phyloP scores from a whole-genome alignment of 2,329 filamentous ascomycete species.

The Huntiella abstrusa region DNA sequence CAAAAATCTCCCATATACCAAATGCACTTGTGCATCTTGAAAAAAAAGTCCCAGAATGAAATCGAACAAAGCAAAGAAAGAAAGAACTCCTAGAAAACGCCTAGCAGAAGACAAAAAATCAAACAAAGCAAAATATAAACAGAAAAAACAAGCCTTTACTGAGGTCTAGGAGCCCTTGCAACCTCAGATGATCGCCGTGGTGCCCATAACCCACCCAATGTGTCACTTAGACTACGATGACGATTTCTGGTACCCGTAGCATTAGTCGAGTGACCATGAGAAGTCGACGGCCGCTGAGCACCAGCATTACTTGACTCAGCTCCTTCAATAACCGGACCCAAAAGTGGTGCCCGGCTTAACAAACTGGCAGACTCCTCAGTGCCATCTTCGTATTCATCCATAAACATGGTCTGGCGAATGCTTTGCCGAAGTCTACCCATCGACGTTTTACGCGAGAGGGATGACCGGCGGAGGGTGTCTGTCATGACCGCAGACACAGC shows the following conservation, averaged over 20 bases:
- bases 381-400: constrained; percentile 26
- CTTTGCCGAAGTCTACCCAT: constrained; percentile 29
- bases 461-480: constrained; percentile 29
- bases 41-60: neutral
- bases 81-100: neutral
- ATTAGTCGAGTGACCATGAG: constrained; percentile 1
- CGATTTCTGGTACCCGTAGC: constrained; percentile 14
- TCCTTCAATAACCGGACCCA: constrained; percentile 6
- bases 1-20: neutral
- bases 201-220: constrained; percentile 23
- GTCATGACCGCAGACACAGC: constrained; percentile 39
- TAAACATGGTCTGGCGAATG: constrained; percentile 35
- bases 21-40: neutral
- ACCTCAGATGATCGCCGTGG: constrained; percentile 10
- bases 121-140: constrained; percentile 2
- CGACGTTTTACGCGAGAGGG: constrained; percentile 24
- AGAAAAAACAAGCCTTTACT: constrained; percentile 1
- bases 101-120: constrained; percentile 3
- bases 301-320: neutral
- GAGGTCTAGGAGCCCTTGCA: neutral
- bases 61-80: neutral
- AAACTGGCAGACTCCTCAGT: constrained; percentile 9
- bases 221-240: constrained; percentile 24
- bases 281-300: constrained; percentile 5
- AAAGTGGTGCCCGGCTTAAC: constrained; percentile 6